These are phyloP conservation scores for Cyclotella sp. DNA, from an alignment of 108 stramenopile genomes.

Conservation along the genomic window DNA sequence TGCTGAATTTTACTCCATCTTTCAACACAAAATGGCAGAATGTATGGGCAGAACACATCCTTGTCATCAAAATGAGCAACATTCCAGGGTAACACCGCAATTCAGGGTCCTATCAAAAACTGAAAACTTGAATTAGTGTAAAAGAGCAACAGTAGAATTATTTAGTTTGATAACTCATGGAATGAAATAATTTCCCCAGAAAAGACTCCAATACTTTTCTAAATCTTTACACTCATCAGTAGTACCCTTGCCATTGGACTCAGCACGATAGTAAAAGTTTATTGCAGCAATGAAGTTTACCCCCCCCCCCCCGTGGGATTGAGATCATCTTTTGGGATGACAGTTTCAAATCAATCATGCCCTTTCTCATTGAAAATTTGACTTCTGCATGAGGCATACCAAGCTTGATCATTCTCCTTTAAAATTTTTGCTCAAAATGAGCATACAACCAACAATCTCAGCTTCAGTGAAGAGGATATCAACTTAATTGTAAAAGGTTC, in stretches of 20 bases:
- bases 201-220: background rate
- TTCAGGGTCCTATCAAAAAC: background rate
- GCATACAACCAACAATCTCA: background rate
- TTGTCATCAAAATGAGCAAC: background rate
- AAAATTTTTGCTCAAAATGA: slow-evolving; percentile 5
- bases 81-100: slow-evolving; percentile 1
- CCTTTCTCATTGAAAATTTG: background rate
- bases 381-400: slow-evolving; percentile 14
- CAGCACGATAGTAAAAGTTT: background rate
- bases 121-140: no score
- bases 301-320: background rate
- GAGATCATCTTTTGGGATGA: slow-evolving; percentile 7
- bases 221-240: background rate
- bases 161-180: background rate
- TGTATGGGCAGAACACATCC: no score
- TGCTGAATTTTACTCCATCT: no score
- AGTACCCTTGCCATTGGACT: background rate
- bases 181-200: background rate
- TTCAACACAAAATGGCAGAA: no score
- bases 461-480: background rate
- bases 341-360: slow-evolving; percentile 5
- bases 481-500: background rate
- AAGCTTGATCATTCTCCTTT: slow-evolving; percentile 8
- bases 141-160: background rate
- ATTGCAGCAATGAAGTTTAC: background rate